A percentile compares a stretch with the other conserved stretches of the same genome.
Conservation (phyloP, 331 rosid species). For the Pyrus hybrid region DNA sequence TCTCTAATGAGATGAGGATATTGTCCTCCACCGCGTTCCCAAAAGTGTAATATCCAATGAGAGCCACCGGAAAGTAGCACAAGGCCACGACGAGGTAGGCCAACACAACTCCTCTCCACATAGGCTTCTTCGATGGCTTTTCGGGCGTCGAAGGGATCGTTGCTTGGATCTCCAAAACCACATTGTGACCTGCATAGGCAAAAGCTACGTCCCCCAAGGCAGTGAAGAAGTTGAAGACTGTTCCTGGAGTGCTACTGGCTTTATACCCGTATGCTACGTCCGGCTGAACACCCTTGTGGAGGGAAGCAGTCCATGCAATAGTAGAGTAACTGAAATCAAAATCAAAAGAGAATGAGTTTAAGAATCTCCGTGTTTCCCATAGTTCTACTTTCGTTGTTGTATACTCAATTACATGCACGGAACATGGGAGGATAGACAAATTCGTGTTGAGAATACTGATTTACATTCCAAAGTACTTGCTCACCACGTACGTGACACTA, state of each 20-base stretch:
- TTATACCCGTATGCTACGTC: conserved; percentile 33
- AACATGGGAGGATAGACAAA: no score
- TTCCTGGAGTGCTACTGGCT: conserved; percentile 27
- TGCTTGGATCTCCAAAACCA: conserved; percentile 76
- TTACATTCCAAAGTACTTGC: no score
- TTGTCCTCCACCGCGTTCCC: conserved; percentile 45
- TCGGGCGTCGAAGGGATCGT: conserved; percentile 71
- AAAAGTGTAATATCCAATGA: conserved; percentile 46
- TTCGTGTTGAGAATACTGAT: no score
- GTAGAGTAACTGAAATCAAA: conserved; percentile 57
- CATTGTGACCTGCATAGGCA: conserved; percentile 79
- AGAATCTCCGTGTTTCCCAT: background rate
- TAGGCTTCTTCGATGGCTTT: conserved; percentile 63
- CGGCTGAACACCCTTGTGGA: conserved; percentile 45
- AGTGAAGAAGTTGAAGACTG: conserved; percentile 44
- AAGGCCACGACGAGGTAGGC: conserved; percentile 66
- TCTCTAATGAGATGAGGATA: conserved; percentile 45
- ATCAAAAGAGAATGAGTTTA: background rate
- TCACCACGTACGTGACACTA: no score
- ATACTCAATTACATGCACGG: no score
- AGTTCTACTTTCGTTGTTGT: no score
- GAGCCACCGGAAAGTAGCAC: conserved; percentile 70
- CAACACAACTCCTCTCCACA: conserved; percentile 68
- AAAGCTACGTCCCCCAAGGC: conserved; percentile 64
- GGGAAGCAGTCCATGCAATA: conserved; percentile 53